Base-by-base conservation (phyloP, 768 basidiomycete genomes). In the Leccinum variicolor region DNA sequence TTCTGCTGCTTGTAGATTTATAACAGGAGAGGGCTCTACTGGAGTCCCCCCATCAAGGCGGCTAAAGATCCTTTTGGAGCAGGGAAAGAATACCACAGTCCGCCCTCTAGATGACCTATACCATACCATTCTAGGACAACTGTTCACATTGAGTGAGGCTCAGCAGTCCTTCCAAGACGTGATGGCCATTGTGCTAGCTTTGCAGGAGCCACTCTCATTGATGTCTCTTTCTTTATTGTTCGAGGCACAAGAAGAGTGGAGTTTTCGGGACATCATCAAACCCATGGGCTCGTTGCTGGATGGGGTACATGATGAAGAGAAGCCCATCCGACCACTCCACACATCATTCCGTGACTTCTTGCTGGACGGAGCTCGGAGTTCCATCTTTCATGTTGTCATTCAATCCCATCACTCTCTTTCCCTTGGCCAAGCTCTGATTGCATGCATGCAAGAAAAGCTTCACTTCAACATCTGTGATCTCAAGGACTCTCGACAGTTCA, bases 11-110 rank as follows among this genome's bases (percentile, higher is more conserved):
- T 43, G 41, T 11, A 0, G 19, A 10, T 43, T 43, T 0, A 43
- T 43, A 21, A 0, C 31, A 0, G 34, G n/a, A 21, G 41, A 21
- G 0, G 41, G 19, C 1, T 21, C 19, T 5, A 43, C 0, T 3
- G 41, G 41, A 0, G n/a, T 43, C 0, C 0, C 0, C n/a, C 41
- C 41, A 0, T 43, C 41, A 1, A 21, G 10, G 5, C 4, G 17
- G 19, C 9, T 43, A 0, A 13, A 21, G 4, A 43, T 43, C 3
- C 9, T 43, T 5, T 19, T 43, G 39, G 7, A n/a, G 1, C 13
- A n/a, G 39, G 39, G n/a, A 15, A 41, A 43, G 1, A 11, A 21
- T 10, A 21, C 17, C n/a, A 19, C 17, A 4, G 19, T 45, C 6
- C 21, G 21, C 2, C 43, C 21, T n/a, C 21, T 45, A 45, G 43